Conservation (phyloP, 2,329 filamentous ascomycete genomes). For the Ophiostoma himal-ulmi region DNA sequence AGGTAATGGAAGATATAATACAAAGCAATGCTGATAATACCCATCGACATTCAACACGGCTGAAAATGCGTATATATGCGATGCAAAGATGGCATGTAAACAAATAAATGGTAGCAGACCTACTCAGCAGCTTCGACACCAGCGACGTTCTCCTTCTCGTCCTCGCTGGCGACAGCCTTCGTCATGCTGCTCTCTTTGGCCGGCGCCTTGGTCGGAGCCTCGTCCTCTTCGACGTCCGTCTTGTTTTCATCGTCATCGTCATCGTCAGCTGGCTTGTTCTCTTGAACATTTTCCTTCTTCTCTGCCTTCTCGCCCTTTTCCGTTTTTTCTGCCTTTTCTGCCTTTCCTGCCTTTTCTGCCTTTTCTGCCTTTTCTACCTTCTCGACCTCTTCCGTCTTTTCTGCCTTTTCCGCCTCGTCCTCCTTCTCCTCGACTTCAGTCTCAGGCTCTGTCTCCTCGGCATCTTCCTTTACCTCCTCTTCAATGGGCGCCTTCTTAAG, state of each 20-base stretch:
- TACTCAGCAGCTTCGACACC: neutral
- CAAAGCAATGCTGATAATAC: too few species aligned
- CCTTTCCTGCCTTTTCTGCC: neutral
- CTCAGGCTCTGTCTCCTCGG: conserved; percentile 23
- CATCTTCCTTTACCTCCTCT: conserved; percentile 2
- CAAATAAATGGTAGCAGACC: neutral
- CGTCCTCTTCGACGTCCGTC: conserved; percentile 28
- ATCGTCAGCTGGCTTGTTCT: neutral
- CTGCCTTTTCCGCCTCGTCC: neutral
- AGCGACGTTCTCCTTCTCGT: conserved; percentile 27
- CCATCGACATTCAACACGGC: too few species aligned
- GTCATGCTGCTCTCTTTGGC: neutral
- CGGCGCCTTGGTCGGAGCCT: conserved; percentile 20
- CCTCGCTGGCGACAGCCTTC: conserved; percentile 25
- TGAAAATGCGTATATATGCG: neutral
- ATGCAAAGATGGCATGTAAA: neutral
- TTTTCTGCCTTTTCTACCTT: conserved; percentile 19
- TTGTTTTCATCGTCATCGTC: conserved; percentile 30
- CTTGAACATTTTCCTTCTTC: conserved; percentile 15
- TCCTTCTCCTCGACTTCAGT: conserved; percentile 13
- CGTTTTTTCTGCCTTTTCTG: neutral
- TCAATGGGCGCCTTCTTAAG: conserved; percentile 13
- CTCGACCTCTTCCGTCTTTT: conserved; percentile 16
- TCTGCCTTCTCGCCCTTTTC: conserved; percentile 16
- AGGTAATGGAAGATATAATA: too few species aligned